phyloP scores from a whole-genome alignment of 78 protist genomes.

The Anaeramoeba ignava region DNA sequence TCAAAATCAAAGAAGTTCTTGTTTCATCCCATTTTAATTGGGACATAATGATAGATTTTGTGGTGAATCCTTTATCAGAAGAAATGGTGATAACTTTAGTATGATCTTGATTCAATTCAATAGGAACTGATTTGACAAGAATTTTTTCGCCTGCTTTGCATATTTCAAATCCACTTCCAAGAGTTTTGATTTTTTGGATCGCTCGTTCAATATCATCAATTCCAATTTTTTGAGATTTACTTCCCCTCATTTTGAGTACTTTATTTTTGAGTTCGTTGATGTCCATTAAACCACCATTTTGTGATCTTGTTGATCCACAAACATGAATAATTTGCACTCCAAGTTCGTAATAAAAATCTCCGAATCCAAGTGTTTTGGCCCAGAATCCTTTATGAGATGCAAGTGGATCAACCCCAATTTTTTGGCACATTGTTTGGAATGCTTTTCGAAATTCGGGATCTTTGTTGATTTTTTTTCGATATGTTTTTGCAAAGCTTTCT shows the following conservation, averaged over 20 bases:
- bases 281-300: slow-evolving; percentile 76
- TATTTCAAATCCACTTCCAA: slow-evolving; percentile 49
- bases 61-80: background rate
- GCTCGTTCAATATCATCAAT: slow-evolving; percentile 65
- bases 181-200: slow-evolving; percentile 36
- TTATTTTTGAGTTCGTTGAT: slow-evolving; percentile 27
- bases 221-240: slow-evolving; percentile 27
- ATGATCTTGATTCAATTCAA: slow-evolving; percentile 59
- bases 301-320: slow-evolving; percentile 51
- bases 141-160: slow-evolving; percentile 21
- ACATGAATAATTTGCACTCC: slow-evolving; percentile 77
- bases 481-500: slow-evolving; percentile 68
- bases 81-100: background rate
- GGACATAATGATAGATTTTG: background rate
- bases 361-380: slow-evolving; percentile 83
- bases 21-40: slow-evolving; percentile 5
- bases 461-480: slow-evolving; percentile 49
- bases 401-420: slow-evolving; percentile 84
- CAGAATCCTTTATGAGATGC: slow-evolving; percentile 77
- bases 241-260: slow-evolving; percentile 32
- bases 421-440: slow-evolving; percentile 72
- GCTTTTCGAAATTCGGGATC: slow-evolving; percentile 68
- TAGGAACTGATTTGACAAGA: slow-evolving; percentile 66
- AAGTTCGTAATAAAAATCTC: slow-evolving; percentile 83
- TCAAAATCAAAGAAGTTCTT: slow-evolving; percentile 2